Evolutionary conservation across 805 yeast genomes (phyloP).

Genomic region (Saturnispora kantuleensis): DNA sequence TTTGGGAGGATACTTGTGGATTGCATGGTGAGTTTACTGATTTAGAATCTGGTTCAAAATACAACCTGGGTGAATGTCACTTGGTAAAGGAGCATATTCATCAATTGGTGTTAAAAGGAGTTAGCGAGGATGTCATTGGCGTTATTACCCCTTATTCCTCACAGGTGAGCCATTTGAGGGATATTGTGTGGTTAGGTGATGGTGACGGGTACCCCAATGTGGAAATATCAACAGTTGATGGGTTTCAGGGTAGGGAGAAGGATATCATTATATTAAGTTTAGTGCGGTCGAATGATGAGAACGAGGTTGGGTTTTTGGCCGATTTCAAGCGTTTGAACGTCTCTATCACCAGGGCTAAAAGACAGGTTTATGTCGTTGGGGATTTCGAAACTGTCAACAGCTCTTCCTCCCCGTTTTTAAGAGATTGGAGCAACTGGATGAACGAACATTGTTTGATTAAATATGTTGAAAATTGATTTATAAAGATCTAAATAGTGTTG

Average conservation of each 20-base stretch:
- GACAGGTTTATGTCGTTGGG: constrained; percentile 80
- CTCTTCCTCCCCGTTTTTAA: constrained; percentile 39
- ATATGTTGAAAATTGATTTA: constrained; percentile 43
- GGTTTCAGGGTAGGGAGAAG: constrained; percentile 94
- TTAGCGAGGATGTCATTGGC: constrained; percentile 54
- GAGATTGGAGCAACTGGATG: constrained; percentile 60
- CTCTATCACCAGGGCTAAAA: constrained; percentile 82
- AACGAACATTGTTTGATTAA: constrained; percentile 57
- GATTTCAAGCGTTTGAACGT: constrained; percentile 82
- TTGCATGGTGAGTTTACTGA: constrained; percentile 54
- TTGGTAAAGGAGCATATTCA: constrained; percentile 50
- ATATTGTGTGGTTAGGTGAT: constrained; percentile 26
- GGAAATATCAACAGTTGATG: constrained; percentile 88
- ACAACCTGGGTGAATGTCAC: constrained; percentile 66
- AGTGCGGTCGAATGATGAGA: constrained; percentile 65
- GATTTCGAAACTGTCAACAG: constrained; percentile 62
- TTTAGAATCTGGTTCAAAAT: constrained; percentile 39
- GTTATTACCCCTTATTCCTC: constrained; percentile 86
- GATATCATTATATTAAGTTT: constrained; percentile 72
- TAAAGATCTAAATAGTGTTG: constrained; percentile 24
- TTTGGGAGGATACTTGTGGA: constrained; percentile 93
- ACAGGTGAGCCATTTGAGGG: constrained; percentile 59
- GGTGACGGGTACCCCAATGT: constrained; percentile 29
- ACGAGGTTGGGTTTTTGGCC: constrained; percentile 70
- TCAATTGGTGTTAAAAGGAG: constrained; percentile 42